A percentile compares a stretch with the other conserved stretches of the same genome.
Evolutionary conservation across 2,329 filamentous ascomycete species (phyloP).

Genomic region (Fusarium nygamai): DNA sequence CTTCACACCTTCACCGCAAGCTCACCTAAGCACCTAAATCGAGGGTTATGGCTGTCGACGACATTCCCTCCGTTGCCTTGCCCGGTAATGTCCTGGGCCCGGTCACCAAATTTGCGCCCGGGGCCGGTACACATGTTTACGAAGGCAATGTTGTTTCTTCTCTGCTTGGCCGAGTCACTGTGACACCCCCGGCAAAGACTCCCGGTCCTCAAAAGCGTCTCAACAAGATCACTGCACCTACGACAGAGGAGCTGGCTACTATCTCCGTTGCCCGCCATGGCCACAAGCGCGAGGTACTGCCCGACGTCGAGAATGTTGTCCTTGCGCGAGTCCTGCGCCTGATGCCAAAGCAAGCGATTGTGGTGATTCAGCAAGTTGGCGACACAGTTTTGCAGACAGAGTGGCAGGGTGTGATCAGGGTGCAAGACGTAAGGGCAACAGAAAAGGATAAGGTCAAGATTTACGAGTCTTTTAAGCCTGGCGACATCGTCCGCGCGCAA

Average conservation of each 20-base stretch:
- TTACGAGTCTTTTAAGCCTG: slow-evolving; percentile 89
- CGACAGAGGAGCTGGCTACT: slow-evolving; percentile 58
- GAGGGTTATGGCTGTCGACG: slow-evolving; percentile 45
- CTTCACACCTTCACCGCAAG: neutral
- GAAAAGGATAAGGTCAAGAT: slow-evolving; percentile 96
- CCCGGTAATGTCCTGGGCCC: slow-evolving; percentile 85
- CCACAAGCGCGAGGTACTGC: slow-evolving; percentile 75
- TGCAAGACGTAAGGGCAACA: slow-evolving; percentile 92
- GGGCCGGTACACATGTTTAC: slow-evolving; percentile 86
- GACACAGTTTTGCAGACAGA: slow-evolving; percentile 77
- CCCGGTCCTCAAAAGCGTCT: slow-evolving; percentile 67
- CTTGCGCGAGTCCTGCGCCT: slow-evolving; percentile 88
- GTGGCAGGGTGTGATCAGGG: slow-evolving; percentile 85
- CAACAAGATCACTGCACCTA: slow-evolving; percentile 63
- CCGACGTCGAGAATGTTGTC: slow-evolving; percentile 82
- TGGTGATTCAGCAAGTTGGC: slow-evolving; percentile 86
- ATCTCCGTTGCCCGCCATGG: slow-evolving; percentile 65
- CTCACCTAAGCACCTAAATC: slow-evolving; percentile 25
- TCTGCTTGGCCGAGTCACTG: slow-evolving; percentile 76
- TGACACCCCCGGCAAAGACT: slow-evolving; percentile 59
- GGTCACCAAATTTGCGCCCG: slow-evolving; percentile 72
- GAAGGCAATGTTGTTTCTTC: slow-evolving; percentile 81
- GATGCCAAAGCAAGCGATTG: slow-evolving; percentile 83
- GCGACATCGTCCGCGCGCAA: slow-evolving; percentile 87
- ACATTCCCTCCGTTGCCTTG: slow-evolving; percentile 68